Percentiles rank a stretch among this genome's conserved stretches.
These are phyloP conservation scores for Gyrodon lividus DNA, from an alignment of 768 basidiomycete species.

Conservation along the genomic window DNA sequence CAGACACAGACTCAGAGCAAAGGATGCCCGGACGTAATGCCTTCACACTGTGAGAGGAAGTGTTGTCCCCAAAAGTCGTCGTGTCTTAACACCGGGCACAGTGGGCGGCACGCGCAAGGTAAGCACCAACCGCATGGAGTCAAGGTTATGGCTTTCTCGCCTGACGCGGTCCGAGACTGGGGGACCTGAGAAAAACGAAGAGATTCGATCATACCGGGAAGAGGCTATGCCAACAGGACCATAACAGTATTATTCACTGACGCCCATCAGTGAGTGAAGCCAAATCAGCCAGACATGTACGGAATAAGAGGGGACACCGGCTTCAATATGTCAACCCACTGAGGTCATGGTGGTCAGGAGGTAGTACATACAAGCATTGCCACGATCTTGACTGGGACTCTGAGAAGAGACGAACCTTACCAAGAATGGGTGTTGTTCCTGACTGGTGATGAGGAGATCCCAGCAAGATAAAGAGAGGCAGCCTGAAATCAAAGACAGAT, in stretches of 20 bases:
- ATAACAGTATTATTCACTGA: conserved; percentile 11
- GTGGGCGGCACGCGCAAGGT: background rate
- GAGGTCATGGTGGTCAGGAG: conserved; percentile 16
- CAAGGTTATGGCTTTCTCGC: background rate
- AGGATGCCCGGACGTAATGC: too few relatives aligned
- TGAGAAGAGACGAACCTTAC: conserved; percentile 19
- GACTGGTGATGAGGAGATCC: conserved; percentile 19
- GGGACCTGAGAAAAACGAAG: conserved; percentile 13
- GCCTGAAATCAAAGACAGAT: conserved; percentile 11
- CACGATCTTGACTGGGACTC: conserved; percentile 15
- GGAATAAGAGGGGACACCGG: conserved; percentile 15
- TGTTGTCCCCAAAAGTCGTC: too few relatives aligned
- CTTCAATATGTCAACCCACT: conserved; percentile 13
- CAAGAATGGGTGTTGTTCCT: conserved; percentile 9
- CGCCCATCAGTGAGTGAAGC: conserved; percentile 7
- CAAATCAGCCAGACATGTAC: conserved; percentile 3
- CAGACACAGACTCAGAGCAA: too few relatives aligned
- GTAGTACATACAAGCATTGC: conserved; percentile 21
- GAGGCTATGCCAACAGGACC: conserved; percentile 28
- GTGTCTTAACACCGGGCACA: background rate
- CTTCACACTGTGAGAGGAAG: too few relatives aligned
- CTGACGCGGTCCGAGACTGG: conserved; percentile 8
- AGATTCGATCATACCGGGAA: conserved; percentile 31
- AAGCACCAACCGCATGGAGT: background rate
- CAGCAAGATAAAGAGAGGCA: conserved; percentile 9